phyloP scores from a whole-genome alignment of 768 basidiomycete genomes.

The Leccinum boreale region DNA sequence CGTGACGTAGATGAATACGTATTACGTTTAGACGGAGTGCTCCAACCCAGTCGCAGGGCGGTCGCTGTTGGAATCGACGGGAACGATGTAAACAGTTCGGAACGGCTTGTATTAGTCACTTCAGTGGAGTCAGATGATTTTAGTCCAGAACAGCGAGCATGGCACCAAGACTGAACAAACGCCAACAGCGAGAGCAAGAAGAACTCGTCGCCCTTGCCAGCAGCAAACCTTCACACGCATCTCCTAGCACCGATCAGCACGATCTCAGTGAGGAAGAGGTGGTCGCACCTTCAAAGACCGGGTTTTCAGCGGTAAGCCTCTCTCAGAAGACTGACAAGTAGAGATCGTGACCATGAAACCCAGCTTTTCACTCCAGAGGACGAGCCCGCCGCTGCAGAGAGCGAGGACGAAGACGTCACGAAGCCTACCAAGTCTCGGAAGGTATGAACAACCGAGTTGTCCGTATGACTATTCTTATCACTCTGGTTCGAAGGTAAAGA shows the following conservation, averaged over 20 bases:
- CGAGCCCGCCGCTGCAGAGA: slow-evolving; percentile 18
- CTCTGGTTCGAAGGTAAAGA: slow-evolving; percentile 30
- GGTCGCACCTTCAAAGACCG: slow-evolving; percentile 15
- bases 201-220: slow-evolving; percentile 61
- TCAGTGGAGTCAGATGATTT: background rate
- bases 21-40: no score
- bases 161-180: slow-evolving; percentile 76
- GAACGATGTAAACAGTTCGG: no score
- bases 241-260: slow-evolving; percentile 9
- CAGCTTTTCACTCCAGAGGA: slow-evolving; percentile 42
- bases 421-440: slow-evolving; percentile 22
- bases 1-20: no score
- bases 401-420: slow-evolving; percentile 20
- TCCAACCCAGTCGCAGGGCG: no score
- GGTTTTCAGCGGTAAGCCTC: slow-evolving; percentile 45
- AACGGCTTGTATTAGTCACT: no score
- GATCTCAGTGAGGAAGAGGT: slow-evolving; percentile 40
- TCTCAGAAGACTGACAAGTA: slow-evolving; percentile 1
- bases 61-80: no score
- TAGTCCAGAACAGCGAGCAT: slow-evolving; percentile 32
- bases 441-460: slow-evolving; percentile 9
- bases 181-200: slow-evolving; percentile 83
- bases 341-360: slow-evolving; percentile 19
- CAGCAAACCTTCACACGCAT: slow-evolving; percentile 16
- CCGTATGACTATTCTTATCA: background rate